Conservation (phyloP, 306 rosid genomes). For the peach (Prunus persica) region Prunus_persica_NCBIv2 NC_034016.1:3813001-3813500, state of each 20-base stretch:
- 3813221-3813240: slow-evolving; percentile 23
- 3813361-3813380: slow-evolving; percentile 11
- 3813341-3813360: slow-evolving; percentile 17
- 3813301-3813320: not conserved
- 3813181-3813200: slow-evolving; percentile 1
- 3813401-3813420: slow-evolving; percentile 12
- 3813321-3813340: slow-evolving; percentile 9
- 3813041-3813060: slow-evolving; percentile 24
- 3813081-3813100: slow-evolving; percentile 34
- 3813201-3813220: slow-evolving; percentile 10
- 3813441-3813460: slow-evolving; percentile 9
- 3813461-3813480: slow-evolving; percentile 13
- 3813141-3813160: slow-evolving; percentile 19
- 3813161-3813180: slow-evolving; percentile 11
- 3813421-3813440: not conserved
- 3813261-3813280: slow-evolving; percentile 5
- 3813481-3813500: slow-evolving; percentile 13
- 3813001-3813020: slow-evolving; percentile 28
- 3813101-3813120: slow-evolving; percentile 17
- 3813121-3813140: slow-evolving; percentile 28
- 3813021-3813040: slow-evolving; percentile 30
- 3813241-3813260: slow-evolving; percentile 10
- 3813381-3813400: slow-evolving; percentile 10
- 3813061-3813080: slow-evolving; percentile 25
- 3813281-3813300: slow-evolving; percentile 13